A percentile compares a stretch with the other conserved stretches of the same genome.
phyloP scores from a whole-genome alignment of 257 asterid genomes.

The Nicotiana benthamiana region DNA sequence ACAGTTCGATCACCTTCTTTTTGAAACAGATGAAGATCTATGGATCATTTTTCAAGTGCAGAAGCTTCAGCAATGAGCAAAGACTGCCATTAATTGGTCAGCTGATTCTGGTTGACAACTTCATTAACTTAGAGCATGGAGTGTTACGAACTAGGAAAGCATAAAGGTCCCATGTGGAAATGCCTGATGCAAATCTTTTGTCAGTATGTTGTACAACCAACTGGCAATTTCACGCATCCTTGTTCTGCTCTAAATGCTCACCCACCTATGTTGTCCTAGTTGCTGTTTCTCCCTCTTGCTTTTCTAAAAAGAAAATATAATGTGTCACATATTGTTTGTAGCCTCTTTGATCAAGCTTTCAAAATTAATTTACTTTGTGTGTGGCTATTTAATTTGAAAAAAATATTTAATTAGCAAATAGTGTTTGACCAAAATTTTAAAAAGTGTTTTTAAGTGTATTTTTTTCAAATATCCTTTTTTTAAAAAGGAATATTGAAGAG shows the following conservation, averaged over 20 bases:
- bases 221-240: neutral
- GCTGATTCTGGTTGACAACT: slow-evolving; percentile 1
- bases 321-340: neutral
- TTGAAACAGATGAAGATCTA: neutral
- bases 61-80: neutral
- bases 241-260: slow-evolving; percentile 4
- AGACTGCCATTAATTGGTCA: neutral
- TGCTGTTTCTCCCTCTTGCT: neutral
- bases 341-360: too few relatives aligned
- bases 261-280: slow-evolving; percentile 2
- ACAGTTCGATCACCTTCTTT: neutral
- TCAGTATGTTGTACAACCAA: neutral
- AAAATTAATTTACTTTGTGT: too few relatives aligned
- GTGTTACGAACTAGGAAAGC: slow-evolving; percentile 17
- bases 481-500: too few relatives aligned
- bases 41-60: neutral
- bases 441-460: too few relatives aligned
- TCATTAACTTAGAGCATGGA: slow-evolving; percentile 14
- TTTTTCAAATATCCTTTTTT: too few relatives aligned
- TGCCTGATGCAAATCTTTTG: neutral
- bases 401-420: too few relatives aligned
- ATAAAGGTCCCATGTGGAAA: slow-evolving; percentile 19
- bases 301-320: neutral
- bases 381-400: too few relatives aligned
- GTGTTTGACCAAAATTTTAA: too few relatives aligned